Conservation (phyloP, 1,284 basidiomycete species). For the Puccinia hordei region DNA sequence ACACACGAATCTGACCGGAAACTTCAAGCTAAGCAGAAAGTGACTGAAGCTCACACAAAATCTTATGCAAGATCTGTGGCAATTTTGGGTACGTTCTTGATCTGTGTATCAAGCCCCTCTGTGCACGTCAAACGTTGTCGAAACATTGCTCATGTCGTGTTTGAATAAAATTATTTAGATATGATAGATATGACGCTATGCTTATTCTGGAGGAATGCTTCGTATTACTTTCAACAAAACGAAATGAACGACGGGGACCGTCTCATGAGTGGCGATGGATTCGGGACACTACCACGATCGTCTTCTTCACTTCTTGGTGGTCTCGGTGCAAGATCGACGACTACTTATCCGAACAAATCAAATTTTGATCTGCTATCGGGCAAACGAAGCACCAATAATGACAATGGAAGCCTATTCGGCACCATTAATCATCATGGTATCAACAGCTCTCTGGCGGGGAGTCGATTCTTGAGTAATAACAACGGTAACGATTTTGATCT, state of each 20-base stretch:
- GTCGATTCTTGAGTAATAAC: neutral
- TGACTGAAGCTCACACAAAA: constrained; percentile 23
- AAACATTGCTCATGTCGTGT: neutral
- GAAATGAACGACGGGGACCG: neutral
- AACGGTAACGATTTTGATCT: constrained; percentile 19
- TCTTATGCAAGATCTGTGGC: constrained; percentile 40
- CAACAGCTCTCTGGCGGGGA: neutral
- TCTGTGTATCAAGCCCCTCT: neutral
- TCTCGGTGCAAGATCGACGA: neutral
- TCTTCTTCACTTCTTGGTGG: constrained; percentile 25
- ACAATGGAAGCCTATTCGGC: neutral
- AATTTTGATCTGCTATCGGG: constrained; percentile 2
- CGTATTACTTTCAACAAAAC: constrained; percentile 20
- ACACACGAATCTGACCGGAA: constrained; percentile 46
- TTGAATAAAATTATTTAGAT: constrained; percentile 20
- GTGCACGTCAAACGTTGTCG: neutral
- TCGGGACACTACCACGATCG: constrained; percentile 9
- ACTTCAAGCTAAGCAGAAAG: constrained; percentile 39
- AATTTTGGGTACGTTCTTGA: constrained; percentile 22
- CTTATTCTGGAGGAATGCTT: constrained; percentile 49
- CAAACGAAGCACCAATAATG: constrained; percentile 11
- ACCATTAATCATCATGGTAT: neutral
- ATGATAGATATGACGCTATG: constrained; percentile 48
- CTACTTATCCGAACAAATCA: neutral
- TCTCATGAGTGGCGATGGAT: neutral